A percentile compares a stretch with the other conserved stretches of the same genome.
Conservation (phyloP, 2,329 filamentous ascomycete species). For the Didymella pinodella region DNA sequence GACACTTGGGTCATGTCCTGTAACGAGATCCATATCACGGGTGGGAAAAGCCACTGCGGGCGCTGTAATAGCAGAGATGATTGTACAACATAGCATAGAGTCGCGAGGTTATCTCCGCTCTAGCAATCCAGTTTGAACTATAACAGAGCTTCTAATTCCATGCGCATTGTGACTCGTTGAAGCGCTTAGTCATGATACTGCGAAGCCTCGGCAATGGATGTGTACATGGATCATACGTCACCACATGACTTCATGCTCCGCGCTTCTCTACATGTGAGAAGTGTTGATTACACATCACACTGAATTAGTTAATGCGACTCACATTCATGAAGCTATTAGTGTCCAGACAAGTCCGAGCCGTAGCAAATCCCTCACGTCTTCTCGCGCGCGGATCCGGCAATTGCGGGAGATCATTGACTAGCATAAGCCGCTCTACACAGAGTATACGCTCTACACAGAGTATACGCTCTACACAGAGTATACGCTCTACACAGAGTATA, state of each 20-base stretch:
- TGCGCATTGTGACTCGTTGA: neutral
- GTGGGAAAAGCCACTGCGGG: conserved; percentile 31
- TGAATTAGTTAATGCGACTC: neutral
- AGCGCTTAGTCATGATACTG: neutral
- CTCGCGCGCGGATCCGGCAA: conserved; percentile 21
- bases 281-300: neutral
- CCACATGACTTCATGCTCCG: conserved; percentile 8
- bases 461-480: neutral
- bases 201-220: conserved; percentile 10
- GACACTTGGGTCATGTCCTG: conserved; percentile 32
- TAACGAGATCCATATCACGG: conserved; percentile 35
- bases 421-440: conserved; percentile 2
- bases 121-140: conserved; percentile 27
- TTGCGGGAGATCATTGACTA: conserved; percentile 4
- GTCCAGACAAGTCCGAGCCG: neutral
- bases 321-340: conserved; percentile 4
- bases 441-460: neutral
- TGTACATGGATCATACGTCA: conserved; percentile 13
- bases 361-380: conserved; percentile 1
- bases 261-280: neutral
- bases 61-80: conserved; percentile 32
- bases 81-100: conserved; percentile 41
- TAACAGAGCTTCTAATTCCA: neutral
- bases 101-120: conserved; percentile 46
- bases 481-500: neutral